Evolutionary conservation across 768 basidiomycete species (phyloP).

Genomic region (Lactarius evosmus): DNA sequence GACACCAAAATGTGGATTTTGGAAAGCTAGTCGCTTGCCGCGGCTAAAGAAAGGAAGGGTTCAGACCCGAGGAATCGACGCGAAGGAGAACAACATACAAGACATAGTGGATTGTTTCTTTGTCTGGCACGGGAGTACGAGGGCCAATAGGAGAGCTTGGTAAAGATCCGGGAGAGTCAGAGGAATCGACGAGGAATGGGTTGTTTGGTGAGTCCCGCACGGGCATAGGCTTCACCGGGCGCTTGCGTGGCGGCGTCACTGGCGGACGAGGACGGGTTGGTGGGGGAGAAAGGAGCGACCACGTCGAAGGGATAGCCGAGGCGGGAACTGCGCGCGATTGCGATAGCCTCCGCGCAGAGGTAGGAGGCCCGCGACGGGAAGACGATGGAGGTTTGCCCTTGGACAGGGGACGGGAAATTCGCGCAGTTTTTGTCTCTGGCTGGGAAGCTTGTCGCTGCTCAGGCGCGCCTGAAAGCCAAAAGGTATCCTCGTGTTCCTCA

Average conservation of each 20-base stretch:
- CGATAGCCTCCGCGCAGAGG: conserved; percentile 22
- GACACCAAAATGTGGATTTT: conserved; percentile 27
- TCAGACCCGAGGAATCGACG: background rate
- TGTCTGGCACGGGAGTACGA: conserved; percentile 22
- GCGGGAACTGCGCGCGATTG: conserved; percentile 26
- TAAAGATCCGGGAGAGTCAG: conserved; percentile 22
- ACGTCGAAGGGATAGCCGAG: conserved; percentile 13
- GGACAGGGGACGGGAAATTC: conserved; percentile 9
- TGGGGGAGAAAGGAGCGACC: conserved; percentile 28
- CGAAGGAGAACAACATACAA: conserved; percentile 20
- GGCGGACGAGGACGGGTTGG: conserved; percentile 25
- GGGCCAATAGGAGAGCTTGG: conserved; percentile 27
- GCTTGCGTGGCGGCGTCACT: conserved; percentile 25
- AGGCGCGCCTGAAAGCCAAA: conserved; percentile 23
- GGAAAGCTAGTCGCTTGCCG: conserved; percentile 25
- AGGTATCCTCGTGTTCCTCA: conserved; percentile 27
- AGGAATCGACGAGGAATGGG: conserved; percentile 24
- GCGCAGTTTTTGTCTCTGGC: conserved; percentile 17
- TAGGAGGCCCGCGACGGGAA: conserved; percentile 20
- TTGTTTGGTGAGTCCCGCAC: conserved; percentile 30
- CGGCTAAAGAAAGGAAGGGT: conserved; percentile 12
- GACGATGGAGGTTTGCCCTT: conserved; percentile 19
- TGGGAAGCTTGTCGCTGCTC: conserved; percentile 9
- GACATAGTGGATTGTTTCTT: conserved; percentile 26
- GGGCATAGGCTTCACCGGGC: conserved; percentile 18